Evolutionary conservation across 192 early-diverging fungal species (phyloP).

Genomic region (Lobosporangium transversale): DNA sequence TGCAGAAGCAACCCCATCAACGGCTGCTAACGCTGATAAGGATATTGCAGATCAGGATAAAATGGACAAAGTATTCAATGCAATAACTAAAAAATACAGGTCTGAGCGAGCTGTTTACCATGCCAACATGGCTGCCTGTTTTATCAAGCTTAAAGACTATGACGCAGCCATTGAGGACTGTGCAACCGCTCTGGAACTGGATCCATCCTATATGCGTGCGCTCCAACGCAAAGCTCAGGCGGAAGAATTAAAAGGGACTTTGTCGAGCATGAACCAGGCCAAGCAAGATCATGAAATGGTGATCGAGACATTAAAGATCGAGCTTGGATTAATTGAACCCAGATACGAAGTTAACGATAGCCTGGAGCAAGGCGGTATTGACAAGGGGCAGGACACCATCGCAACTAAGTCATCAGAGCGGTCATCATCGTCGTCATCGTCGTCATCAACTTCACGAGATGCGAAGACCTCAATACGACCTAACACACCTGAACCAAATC

Average conservation of each 20-base stretch:
- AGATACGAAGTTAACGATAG: slow-evolving; percentile 1
- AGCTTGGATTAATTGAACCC: slow-evolving; percentile 35
- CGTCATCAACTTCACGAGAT: not conserved
- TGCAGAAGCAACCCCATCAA: not conserved
- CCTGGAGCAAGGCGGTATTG: not conserved
- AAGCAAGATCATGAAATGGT: slow-evolving; percentile 54
- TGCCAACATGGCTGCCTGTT: slow-evolving; percentile 74
- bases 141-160: slow-evolving; percentile 59
- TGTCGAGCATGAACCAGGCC: slow-evolving; percentile 47
- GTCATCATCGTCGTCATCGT: slow-evolving; percentile 1
- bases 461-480: not conserved
- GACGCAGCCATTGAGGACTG: slow-evolving; percentile 22
- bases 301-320: slow-evolving; percentile 54
- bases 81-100: slow-evolving; percentile 13
- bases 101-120: slow-evolving; percentile 64
- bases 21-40: not conserved
- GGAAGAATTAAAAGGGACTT: slow-evolving; percentile 61
- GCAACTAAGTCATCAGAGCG: not conserved
- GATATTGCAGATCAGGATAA: slow-evolving; percentile 11
- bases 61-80: not conserved
- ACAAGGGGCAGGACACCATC: not conserved
- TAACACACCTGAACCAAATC: not conserved
- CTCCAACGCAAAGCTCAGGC: slow-evolving; percentile 69
- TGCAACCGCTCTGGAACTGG: slow-evolving; percentile 59
- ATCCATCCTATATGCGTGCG: slow-evolving; percentile 68